A percentile compares a stretch with the other conserved stretches of the same genome.
Conservation (phyloP, 768 basidiomycete genomes). For the Candolleomyces aberdarensis region DNA sequence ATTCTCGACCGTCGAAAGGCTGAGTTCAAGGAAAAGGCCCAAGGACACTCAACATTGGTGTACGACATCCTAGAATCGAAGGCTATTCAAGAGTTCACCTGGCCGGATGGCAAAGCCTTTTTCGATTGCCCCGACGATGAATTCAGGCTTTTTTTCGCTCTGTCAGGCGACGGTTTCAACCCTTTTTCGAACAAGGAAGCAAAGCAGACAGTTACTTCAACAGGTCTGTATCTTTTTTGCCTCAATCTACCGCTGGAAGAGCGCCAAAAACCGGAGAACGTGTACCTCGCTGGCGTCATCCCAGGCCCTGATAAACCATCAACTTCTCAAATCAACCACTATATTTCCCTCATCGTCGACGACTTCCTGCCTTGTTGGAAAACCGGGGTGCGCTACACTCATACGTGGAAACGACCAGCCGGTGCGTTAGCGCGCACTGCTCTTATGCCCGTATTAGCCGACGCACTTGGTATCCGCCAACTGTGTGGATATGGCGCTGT, state of each 20-base stretch:
- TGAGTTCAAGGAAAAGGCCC: neutral
- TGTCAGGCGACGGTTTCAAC: conserved; percentile 31
- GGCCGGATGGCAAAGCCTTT: conserved; percentile 1
- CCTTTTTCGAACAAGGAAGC: conserved; percentile 23
- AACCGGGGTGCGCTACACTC: conserved; percentile 20
- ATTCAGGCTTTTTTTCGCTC: conserved; percentile 17
- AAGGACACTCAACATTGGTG: neutral
- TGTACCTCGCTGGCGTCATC: conserved; percentile 34
- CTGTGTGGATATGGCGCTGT: conserved; percentile 18
- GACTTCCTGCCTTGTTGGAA: conserved; percentile 29
- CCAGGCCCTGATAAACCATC: conserved; percentile 35
- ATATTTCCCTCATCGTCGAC: conserved; percentile 31
- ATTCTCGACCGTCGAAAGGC: conserved; percentile 11
- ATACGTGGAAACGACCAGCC: conserved; percentile 12
- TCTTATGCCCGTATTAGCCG: conserved; percentile 29
- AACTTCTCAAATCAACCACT: conserved; percentile 29
- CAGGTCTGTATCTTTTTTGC: conserved; percentile 26
- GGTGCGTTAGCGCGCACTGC: conserved; percentile 22
- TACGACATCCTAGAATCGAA: conserved; percentile 10
- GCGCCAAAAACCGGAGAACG: conserved; percentile 28
- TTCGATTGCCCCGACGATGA: conserved; percentile 4
- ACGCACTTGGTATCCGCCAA: conserved; percentile 26
- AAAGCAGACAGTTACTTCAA: conserved; percentile 19
- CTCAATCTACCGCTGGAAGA: conserved; percentile 30
- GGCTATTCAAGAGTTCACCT: neutral